Evolutionary conservation across 495 filamentous ascomycete genomes (phyloP).

Genomic region (Penicillium fimorum): DNA sequence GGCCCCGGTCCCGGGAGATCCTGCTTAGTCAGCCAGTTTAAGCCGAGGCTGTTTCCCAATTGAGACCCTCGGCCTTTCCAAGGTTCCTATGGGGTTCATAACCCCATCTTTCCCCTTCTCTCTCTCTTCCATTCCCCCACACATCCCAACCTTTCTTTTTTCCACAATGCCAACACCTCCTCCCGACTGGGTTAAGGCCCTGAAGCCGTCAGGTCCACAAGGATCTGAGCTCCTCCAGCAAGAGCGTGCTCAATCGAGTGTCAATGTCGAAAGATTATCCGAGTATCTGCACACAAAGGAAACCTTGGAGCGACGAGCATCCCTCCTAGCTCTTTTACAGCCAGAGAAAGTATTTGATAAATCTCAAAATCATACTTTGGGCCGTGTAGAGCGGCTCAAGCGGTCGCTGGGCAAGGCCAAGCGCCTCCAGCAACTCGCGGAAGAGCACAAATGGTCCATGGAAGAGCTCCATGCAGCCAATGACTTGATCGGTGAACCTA

Average conservation of each 20-base stretch:
- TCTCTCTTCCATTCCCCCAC: constrained; percentile 1
- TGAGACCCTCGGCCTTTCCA: constrained; percentile 8
- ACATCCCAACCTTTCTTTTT: background rate
- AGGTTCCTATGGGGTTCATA: constrained; percentile 12
- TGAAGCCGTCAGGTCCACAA: constrained; percentile 61
- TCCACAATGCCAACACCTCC: constrained; percentile 39
- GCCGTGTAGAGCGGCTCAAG: constrained; percentile 62
- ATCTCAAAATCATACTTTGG: constrained; percentile 63
- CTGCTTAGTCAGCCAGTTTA: background rate
- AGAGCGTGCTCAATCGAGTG: constrained; percentile 59
- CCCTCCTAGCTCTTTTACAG: constrained; percentile 54
- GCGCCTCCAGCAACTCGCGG: constrained; percentile 60
- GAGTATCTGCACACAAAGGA: constrained; percentile 61
- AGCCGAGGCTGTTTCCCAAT: constrained; percentile 10
- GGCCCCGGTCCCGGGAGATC: too few species aligned
- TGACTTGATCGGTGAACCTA: constrained; percentile 62
- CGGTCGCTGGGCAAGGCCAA: constrained; percentile 62
- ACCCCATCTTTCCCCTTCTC: constrained; percentile 15
- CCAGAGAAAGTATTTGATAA: constrained; percentile 66
- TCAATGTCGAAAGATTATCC: constrained; percentile 58
- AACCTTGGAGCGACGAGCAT: constrained; percentile 50
- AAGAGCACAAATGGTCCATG: constrained; percentile 59
- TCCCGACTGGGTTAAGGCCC: constrained; percentile 62
- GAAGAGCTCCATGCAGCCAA: constrained; percentile 60
- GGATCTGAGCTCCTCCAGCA: constrained; percentile 57